These are phyloP conservation scores for Penstemon eatonii DNA, from an alignment of 257 asterid genomes.

Conservation along the genomic window DNA sequence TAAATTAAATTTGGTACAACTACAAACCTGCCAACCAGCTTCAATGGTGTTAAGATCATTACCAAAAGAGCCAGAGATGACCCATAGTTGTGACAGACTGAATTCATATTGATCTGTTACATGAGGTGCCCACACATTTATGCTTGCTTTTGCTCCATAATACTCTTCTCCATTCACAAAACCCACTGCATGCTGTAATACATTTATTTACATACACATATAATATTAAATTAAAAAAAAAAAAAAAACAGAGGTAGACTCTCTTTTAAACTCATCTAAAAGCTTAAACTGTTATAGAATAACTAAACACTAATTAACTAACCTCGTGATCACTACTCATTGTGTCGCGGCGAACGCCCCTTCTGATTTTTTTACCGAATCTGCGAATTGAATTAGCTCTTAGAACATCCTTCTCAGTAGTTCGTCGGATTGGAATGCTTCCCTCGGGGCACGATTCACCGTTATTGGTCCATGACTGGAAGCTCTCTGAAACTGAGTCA, in stretches of 20 bases:
- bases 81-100: slow-evolving; percentile 90
- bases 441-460: slow-evolving; percentile 72
- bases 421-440: slow-evolving; percentile 75
- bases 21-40: slow-evolving; percentile 96
- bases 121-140: slow-evolving; percentile 89
- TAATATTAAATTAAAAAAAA: too few relatives aligned
- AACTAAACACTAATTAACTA: slow-evolving; percentile 17
- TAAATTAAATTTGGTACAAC: too few relatives aligned
- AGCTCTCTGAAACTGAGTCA: slow-evolving; percentile 36
- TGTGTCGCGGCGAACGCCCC: slow-evolving; percentile 70
- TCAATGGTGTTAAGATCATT: slow-evolving; percentile 96
- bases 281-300: too few relatives aligned
- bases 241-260: too few relatives aligned
- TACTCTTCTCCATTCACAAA: slow-evolving; percentile 83
- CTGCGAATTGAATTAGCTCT: slow-evolving; percentile 60
- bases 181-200: slow-evolving; percentile 83
- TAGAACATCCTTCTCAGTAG: slow-evolving; percentile 64
- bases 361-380: slow-evolving; percentile 67
- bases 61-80: slow-evolving; percentile 88
- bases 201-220: too few relatives aligned
- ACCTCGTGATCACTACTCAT: slow-evolving; percentile 91
- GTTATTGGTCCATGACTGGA: slow-evolving; percentile 57
- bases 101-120: slow-evolving; percentile 84
- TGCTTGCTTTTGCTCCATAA: slow-evolving; percentile 90
- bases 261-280: too few relatives aligned